Evolutionary conservation across 2,329 filamentous ascomycete species (phyloP), one percentile per base, ranked within the genome.

Genomic region (Diaporthe humulicola): DNA sequence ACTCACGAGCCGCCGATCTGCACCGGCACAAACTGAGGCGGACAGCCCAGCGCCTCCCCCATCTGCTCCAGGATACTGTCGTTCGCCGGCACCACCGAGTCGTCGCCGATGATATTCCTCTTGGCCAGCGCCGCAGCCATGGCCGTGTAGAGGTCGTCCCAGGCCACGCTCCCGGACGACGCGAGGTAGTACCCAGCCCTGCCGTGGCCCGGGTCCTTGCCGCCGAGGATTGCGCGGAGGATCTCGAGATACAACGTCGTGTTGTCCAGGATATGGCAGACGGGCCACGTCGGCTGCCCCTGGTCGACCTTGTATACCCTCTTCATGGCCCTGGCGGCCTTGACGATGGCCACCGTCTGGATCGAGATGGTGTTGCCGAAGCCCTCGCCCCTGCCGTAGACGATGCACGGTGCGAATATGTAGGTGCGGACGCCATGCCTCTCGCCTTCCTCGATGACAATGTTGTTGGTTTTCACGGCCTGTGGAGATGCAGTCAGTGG

Each of bases 331-430:
- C 83, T 84, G 0, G 87, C 88, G 0, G 87, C 86, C 33, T 81
- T 81, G 3, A 90, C 85, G 22, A 89, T 83, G 1, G 84, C 86
- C 0, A 86, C 85, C 0, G 86, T 88, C 77, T 90, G 88, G 64
- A 88, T 89, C 2, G 88, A 89, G 54, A 87, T 87, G 2, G 73
- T 75, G 76, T 90, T 89, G 2, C 87, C 87, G 73, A 89, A 89
- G 0, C 88, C 87, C 74, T 85, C 83, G 4, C 87, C 86, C 71
- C 84, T 80, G 9, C 88, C 88, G 38, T 83, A 89, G 19, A 90
- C 88, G 38, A 90, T 86, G 77, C 88, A 90, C 1, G 88, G 88
- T 0, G 81, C 81, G 78, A 90, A 90, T n/a, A 90, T 85, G 76
- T 90, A 90, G 73, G 83, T 86, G 40, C 81, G 82, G 4, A 90